Percentiles rank a stretch among this genome's conserved stretches.
Conservation (phyloP, 306 rosid species). For the Citrullus amarus region DNA sequence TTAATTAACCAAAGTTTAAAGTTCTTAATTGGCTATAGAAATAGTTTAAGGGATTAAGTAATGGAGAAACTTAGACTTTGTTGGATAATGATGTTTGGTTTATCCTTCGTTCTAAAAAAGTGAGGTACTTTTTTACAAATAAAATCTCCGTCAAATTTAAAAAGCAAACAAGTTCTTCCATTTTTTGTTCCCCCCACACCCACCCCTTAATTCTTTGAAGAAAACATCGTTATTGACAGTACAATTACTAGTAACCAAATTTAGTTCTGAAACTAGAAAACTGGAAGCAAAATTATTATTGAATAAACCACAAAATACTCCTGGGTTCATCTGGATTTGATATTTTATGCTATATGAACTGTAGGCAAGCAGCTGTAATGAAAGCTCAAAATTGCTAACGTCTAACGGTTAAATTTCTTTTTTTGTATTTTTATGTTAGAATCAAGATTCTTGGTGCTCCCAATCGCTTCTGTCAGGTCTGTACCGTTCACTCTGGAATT, state of each 20-base stretch:
- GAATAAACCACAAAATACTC: background rate
- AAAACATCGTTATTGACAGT: background rate
- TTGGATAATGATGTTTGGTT: background rate
- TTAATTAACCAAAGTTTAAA: background rate
- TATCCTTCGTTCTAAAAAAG: background rate
- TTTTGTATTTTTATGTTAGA: conserved; percentile 17
- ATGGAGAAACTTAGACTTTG: background rate
- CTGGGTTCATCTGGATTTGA: background rate
- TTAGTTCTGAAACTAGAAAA: background rate
- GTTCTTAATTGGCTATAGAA: background rate
- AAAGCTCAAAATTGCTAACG: background rate
- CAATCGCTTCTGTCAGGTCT: conserved; percentile 50
- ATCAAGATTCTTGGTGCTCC: conserved; percentile 26
- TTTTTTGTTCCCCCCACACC: background rate
- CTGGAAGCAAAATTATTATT: background rate
- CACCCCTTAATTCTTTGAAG: background rate
- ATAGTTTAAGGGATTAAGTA: background rate
- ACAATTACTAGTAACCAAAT: background rate
- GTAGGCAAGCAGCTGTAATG: background rate
- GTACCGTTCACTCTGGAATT: conserved; percentile 15
- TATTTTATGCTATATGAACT: background rate
- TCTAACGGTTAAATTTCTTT: background rate
- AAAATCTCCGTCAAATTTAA: background rate
- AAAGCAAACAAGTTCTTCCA: background rate
- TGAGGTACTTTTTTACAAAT: background rate